Base-by-base conservation (phyloP, 208 protist species). In the Acanthamoeba triangularis region DNA sequence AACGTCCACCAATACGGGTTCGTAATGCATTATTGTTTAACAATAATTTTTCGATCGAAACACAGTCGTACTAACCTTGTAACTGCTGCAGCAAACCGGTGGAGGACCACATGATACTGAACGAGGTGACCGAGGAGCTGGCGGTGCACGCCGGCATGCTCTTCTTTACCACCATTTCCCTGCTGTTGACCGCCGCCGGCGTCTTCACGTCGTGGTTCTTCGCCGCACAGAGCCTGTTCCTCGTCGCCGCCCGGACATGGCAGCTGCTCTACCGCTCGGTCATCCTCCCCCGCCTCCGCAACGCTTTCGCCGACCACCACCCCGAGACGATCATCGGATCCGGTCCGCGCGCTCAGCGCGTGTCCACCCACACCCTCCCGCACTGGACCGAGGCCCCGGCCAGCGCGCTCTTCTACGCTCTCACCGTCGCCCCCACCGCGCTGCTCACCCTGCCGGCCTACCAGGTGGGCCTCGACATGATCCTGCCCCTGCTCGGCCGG, bases 391-490 rank as follows among this genome's bases (percentile, higher is more conserved):
- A 88, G 20, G 10, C 49, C 10, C 80, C 80, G 0, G 80, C 80
- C 0, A 23, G 14, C 0, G 52, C 35, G n/a, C n/a, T 88, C 10
- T 63, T 28, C 80, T 88, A 63, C 30, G 49, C n/a, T 0, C 44
- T 88, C n/a, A 25, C 25, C 6, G 33, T 88, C 80, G 52, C 33
- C n/a, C 80, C 80, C 30, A 63, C n/a, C 33, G 30, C 80, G 5
- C 30, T 88, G 47, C 28, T 88, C 49, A 41, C 52, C 10, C 49
- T 88, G 3, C 44, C 49, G 8, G 13, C 80, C 33, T 88, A 88
- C 35, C 80, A 88, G 28, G 80, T 88, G 49, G 80, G 80, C 47
- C 20, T 65, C 30, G 80, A 65, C 52, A 88, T 88, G 80, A 88
- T 88, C 80, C 52, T 88, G 25, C 80, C 80, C n/a, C 30, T 88